Percentiles rank a stretch among this genome's conserved stretches.
Conservation (phyloP, 2,329 filamentous ascomycete species). For the Diplodia intermedia region DNA sequence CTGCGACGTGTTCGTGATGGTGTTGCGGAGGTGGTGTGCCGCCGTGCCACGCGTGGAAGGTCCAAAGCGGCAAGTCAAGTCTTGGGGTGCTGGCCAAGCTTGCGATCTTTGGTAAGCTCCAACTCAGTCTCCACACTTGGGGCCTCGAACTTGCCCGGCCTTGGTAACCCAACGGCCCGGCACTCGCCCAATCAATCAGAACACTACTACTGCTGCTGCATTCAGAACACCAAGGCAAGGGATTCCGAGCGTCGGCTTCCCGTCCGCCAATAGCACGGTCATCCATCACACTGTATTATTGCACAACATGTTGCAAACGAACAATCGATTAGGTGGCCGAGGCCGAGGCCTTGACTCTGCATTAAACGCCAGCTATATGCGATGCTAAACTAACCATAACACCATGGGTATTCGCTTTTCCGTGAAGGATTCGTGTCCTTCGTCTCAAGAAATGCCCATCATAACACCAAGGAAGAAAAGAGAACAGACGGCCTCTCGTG, state of each 20-base stretch:
- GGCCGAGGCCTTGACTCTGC: background rate
- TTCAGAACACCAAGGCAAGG: background rate
- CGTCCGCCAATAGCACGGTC: too few relatives aligned
- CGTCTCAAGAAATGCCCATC: slow-evolving; percentile 8
- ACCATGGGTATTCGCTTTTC: slow-evolving; percentile 26
- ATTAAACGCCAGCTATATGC: slow-evolving; percentile 7
- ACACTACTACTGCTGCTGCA: background rate
- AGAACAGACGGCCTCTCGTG: background rate
- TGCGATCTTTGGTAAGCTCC: background rate
- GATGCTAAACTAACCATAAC: background rate
- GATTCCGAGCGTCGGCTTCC: background rate
- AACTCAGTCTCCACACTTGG: background rate
- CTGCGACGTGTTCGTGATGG: background rate
- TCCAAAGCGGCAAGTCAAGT: background rate
- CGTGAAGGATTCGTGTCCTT: background rate
- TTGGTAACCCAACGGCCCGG: background rate
- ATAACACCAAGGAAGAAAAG: background rate
- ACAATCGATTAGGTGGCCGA: background rate
- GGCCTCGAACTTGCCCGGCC: background rate
- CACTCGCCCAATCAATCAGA: background rate
- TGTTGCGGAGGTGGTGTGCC: background rate
- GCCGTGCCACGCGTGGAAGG: too few relatives aligned
- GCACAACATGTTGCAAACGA: background rate
- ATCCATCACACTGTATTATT: too few relatives aligned
- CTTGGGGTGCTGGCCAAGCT: background rate